Percentiles rank a stretch among this genome's conserved stretches.
These are phyloP conservation scores for Saturnispora hagleri DNA, from an alignment of 805 yeast genomes.

Conservation along the genomic window DNA sequence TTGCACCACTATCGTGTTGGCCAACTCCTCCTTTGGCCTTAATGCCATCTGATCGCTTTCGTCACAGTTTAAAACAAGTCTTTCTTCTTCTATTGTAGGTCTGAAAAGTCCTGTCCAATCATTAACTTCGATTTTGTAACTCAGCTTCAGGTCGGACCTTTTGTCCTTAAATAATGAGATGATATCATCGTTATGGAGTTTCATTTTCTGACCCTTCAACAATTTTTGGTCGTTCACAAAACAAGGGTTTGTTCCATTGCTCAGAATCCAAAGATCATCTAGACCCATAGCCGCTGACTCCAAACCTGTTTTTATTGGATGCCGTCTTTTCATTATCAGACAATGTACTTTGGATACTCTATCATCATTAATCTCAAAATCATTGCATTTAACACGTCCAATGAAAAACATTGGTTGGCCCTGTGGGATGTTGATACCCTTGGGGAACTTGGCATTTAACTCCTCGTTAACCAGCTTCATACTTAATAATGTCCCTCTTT, in stretches of 20 bases:
- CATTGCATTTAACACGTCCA: conserved; percentile 62
- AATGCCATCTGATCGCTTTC: conserved; percentile 7
- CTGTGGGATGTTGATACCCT: conserved; percentile 51
- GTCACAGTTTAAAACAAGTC: neutral
- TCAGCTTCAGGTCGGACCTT: conserved; percentile 40
- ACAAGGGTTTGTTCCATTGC: conserved; percentile 74
- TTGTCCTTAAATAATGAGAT: conserved; percentile 59
- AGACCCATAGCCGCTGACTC: conserved; percentile 57
- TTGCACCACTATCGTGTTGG: conserved; percentile 1
- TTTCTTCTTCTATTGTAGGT: neutral
- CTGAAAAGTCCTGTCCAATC: conserved; percentile 50
- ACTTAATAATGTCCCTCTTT: conserved; percentile 51
- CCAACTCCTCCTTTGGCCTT: conserved; percentile 5
- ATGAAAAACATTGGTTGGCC: conserved; percentile 58
- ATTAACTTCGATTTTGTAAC: conserved; percentile 42
- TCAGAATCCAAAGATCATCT: conserved; percentile 73
- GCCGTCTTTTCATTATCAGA: conserved; percentile 51
- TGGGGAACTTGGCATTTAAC: conserved; percentile 13
- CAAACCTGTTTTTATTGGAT: conserved; percentile 33
- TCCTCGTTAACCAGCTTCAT: conserved; percentile 34
- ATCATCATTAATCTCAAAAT: conserved; percentile 56
- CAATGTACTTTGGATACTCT: conserved; percentile 84
- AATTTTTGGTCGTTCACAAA: conserved; percentile 51
- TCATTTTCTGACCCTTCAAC: conserved; percentile 53
- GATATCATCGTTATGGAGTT: conserved; percentile 55